Conservation (phyloP, 768 basidiomycete species). For the Nidularia pulvinata region DNA sequence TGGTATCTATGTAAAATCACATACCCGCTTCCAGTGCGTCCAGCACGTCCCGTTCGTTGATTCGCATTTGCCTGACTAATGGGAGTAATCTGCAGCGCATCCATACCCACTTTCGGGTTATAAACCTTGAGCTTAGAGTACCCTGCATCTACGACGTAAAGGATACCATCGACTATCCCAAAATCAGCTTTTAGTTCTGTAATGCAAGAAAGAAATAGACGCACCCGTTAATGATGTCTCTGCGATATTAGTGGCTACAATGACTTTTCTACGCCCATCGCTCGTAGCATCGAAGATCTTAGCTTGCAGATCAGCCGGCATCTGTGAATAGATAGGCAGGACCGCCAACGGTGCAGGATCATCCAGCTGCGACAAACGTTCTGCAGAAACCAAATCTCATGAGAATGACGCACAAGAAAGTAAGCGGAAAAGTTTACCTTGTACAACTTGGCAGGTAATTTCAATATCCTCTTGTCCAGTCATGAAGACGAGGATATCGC, state of each 20-base stretch:
- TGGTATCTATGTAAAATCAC: conserved; percentile 38
- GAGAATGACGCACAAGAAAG: too few relatives aligned
- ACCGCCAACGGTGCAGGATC: conserved; percentile 87
- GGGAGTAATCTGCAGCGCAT: conserved; percentile 97
- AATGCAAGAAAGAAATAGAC: not conserved
- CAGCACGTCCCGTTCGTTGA: conserved; percentile 95
- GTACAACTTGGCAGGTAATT: conserved; percentile 91
- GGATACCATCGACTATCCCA: conserved; percentile 88
- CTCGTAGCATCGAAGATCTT: conserved; percentile 95
- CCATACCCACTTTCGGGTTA: conserved; percentile 99
- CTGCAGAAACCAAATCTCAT: conserved; percentile 36
- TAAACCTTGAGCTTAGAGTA: conserved; percentile 99
- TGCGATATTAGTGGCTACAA: conserved; percentile 98
- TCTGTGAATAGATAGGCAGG: conserved; percentile 99
- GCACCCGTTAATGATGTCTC: conserved; percentile 95
- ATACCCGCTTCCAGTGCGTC: conserved; percentile 94
- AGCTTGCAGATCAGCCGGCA: conserved; percentile 98
- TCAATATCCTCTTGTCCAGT: conserved; percentile 99
- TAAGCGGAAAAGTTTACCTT: conserved; percentile 62
- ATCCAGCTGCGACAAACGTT: conserved; percentile 90
- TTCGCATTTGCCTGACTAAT: conserved; percentile 99
- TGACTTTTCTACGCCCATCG: conserved; percentile 95
- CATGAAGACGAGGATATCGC: conserved; percentile 99
- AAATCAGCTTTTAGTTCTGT: not conserved
- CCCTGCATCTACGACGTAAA: conserved; percentile 95